Conservation (phyloP, 345 rosid genomes). For the Carallia brachiata region DNA sequence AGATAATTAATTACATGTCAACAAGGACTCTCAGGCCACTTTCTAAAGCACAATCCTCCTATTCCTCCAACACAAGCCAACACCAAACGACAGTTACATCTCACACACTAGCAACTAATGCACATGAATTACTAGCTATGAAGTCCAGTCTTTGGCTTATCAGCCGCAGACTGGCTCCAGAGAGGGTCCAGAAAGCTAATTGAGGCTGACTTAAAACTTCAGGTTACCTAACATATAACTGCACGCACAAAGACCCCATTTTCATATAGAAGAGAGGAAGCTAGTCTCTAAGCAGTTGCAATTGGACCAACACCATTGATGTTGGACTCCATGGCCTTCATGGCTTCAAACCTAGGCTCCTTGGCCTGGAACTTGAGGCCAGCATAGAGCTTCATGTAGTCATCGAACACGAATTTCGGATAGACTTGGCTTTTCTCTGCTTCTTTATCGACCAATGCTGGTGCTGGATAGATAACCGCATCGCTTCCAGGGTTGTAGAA, state of each 20-base stretch:
- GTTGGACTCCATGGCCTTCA: constrained; percentile 49
- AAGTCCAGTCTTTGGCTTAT: not conserved
- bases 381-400: constrained; percentile 83
- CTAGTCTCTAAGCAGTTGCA: constrained; percentile 32
- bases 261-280: not conserved
- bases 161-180: too few relatives aligned
- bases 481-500: constrained; percentile 89
- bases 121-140: not conserved
- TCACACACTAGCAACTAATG: not conserved
- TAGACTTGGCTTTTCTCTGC: constrained; percentile 35
- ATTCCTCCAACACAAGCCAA: not conserved
- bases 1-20: not conserved
- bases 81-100: not conserved
- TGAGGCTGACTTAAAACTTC: too few relatives aligned
- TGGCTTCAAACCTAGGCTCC: constrained; percentile 81
- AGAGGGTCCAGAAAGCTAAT: too few relatives aligned
- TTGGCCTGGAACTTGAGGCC: constrained; percentile 81
- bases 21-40: not conserved
- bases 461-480: constrained; percentile 73
- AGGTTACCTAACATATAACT: not conserved
- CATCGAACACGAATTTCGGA: constrained; percentile 82
- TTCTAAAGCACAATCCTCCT: not conserved
- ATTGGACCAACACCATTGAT: constrained; percentile 29
- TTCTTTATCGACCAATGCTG: constrained; percentile 48
- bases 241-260: not conserved